Base-by-base conservation (phyloP, 192 early-diverging fungal species). In the Rhizoclosmatium globosum region DNA sequence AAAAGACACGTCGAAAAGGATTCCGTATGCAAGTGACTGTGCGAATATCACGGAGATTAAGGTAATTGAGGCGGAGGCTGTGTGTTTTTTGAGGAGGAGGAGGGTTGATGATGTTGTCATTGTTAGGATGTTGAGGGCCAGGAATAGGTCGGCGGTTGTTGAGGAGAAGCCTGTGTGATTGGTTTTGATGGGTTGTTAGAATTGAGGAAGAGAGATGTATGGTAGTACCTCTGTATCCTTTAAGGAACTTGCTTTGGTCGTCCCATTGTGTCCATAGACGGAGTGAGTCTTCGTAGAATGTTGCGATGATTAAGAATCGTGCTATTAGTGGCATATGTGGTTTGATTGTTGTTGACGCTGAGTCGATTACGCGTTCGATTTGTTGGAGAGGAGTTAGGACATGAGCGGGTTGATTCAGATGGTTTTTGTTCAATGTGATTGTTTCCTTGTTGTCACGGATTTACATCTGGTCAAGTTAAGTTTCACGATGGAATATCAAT, bases 271-370 rank as follows among this genome's bases (percentile, higher is more conserved):
- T 85, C 64, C 82, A 80, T 69, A 98, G 94, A 59, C 96, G 91
- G 17, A 97, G 76, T 3, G 96, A 89, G 81, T 98, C 97, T 82
- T 98, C 97, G 64, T 96, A 85, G 83, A 98, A 99, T 11, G 97
- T 99, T 53, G 92, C 95, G 31, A 99, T 94, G 39, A 98, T 92
- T 6, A 98, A 87, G 68, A 96, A 94, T 4, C 97, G 93, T 21
- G 95, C 95, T 61, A 97, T 92, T 2, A 67, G 47, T 19, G 62
- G 48, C 4, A 76, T 38, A 56, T 71, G 38, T 13, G 69, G 69
- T 17, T 46, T 39, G n/a, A 11, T n/a, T n/a, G n/a, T n/a, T n/a
- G n/a, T n/a, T n/a, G n/a, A n/a, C n/a, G n/a, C n/a, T n/a, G n/a
- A n/a, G n/a, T n/a, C n/a, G n/a, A n/a, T n/a, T n/a, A n/a, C n/a